phyloP scores from a whole-genome alignment of 345 rosid species.

The Citrus cavaleriei region DNA sequence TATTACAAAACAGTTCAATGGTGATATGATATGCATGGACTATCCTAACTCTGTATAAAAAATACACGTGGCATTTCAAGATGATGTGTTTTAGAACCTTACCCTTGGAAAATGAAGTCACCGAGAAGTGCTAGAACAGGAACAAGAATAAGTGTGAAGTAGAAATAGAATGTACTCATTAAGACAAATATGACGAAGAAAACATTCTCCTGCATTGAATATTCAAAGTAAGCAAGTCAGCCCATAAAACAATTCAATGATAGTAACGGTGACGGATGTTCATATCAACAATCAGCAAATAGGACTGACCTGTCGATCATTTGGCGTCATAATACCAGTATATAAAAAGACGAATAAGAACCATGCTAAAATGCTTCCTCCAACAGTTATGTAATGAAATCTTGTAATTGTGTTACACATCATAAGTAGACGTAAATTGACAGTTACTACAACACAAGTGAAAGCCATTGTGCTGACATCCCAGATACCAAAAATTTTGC shows the following conservation, averaged over 20 bases:
- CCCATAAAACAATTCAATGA: not conserved
- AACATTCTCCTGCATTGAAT: constrained; percentile 68
- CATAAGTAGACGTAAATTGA: constrained; percentile 91
- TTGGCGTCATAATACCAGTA: constrained; percentile 54
- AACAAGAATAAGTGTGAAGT: constrained; percentile 68
- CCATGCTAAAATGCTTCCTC: constrained; percentile 95
- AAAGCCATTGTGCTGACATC: constrained; percentile 98
- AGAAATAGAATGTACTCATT: constrained; percentile 91
- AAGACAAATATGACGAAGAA: constrained; percentile 75
- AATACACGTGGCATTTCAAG: not conserved
- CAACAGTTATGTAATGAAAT: constrained; percentile 84
- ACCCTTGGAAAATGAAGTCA: constrained; percentile 95
- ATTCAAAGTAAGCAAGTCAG: constrained; percentile 12
- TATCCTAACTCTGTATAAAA: not conserved
- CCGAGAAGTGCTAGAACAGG: constrained; percentile 84
- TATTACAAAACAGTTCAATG: not conserved
- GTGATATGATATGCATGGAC: not conserved
- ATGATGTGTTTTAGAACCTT: constrained; percentile 19
- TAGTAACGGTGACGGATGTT: not conserved
- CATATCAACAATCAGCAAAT: not conserved
- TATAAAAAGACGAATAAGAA: constrained; percentile 69
- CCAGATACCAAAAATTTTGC: constrained; percentile 91
- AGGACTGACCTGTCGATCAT: constrained; percentile 21
- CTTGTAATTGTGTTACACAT: constrained; percentile 89
- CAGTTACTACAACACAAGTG: constrained; percentile 90